Percentiles rank a stretch among this genome's conserved stretches.
phyloP scores from a whole-genome alignment of 441 rosid species.

The Aquilaria agallochum region DNA sequence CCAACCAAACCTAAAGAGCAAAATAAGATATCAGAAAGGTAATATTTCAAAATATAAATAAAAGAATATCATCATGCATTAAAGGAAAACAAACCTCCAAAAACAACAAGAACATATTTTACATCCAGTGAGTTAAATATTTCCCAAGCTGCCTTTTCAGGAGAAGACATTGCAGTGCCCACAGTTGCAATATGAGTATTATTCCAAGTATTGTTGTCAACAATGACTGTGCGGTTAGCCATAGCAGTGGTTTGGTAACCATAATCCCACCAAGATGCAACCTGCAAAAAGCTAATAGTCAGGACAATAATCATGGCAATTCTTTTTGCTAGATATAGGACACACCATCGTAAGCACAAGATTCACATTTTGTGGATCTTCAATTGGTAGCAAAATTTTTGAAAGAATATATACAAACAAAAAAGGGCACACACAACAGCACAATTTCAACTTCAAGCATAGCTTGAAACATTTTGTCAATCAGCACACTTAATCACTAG shows the following conservation, averaged over 20 bases:
- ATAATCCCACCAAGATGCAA: slow-evolving; percentile 99
- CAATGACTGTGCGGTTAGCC: slow-evolving; percentile 99
- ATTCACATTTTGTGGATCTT: background rate
- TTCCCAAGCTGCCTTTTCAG: slow-evolving; percentile 99
- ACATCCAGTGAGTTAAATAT: slow-evolving; percentile 96
- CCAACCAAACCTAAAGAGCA: slow-evolving; percentile 81
- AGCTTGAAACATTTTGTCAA: no score
- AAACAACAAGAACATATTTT: slow-evolving; percentile 96
- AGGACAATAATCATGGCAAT: slow-evolving; percentile 13
- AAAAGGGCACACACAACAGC: no score
- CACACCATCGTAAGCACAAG: background rate
- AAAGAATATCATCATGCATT: slow-evolving; percentile 11
- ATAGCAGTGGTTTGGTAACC: slow-evolving; percentile 99
- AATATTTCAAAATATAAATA: background rate
- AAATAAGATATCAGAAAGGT: slow-evolving; percentile 32
- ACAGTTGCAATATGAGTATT: slow-evolving; percentile 99
- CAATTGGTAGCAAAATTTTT: background rate
- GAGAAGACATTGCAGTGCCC: slow-evolving; percentile 99
- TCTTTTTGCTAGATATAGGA: slow-evolving; percentile 5
- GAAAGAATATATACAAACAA: no score
- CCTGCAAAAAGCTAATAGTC: slow-evolving; percentile 43
- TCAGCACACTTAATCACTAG: no score
- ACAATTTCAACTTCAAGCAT: no score
- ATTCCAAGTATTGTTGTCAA: slow-evolving; percentile 99
- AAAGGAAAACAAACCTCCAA: slow-evolving; percentile 74